Evolutionary conservation across 2,329 filamentous ascomycete species (phyloP).

Genomic region (Cladobotryum protrusum): DNA sequence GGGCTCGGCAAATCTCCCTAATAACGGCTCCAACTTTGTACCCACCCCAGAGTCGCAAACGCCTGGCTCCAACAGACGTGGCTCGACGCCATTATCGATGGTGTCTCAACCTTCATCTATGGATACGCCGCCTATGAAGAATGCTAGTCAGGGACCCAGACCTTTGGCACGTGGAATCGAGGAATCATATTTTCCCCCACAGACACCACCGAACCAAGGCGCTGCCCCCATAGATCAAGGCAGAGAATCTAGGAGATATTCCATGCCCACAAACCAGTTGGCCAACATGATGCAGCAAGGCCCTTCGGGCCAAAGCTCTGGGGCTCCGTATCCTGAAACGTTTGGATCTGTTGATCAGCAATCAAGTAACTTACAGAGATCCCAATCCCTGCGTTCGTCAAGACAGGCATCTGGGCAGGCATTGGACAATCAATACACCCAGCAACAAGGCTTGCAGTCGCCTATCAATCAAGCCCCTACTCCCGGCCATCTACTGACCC

Average conservation of each 20-base stretch:
- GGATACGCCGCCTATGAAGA: background rate
- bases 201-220: background rate
- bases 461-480: background rate
- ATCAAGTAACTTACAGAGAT: constrained; percentile 3
- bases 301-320: background rate
- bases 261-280: constrained; percentile 3
- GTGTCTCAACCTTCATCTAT: background rate
- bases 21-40: constrained; percentile 2
- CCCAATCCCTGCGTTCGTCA: constrained; percentile 6
- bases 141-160: background rate
- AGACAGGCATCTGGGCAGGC: background rate
- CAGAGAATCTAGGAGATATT: constrained; percentile 7
- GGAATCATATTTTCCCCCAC: constrained; percentile 5
- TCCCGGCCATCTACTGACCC: constrained; percentile 10
- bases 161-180: background rate
- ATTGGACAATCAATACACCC: background rate
- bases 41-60: constrained; percentile 7
- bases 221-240: background rate
- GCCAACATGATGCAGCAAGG: constrained; percentile 1
- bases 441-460: background rate
- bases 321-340: background rate
- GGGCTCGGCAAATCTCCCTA: constrained; percentile 9
- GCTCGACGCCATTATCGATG: background rate
- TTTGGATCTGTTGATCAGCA: background rate
- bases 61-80: background rate